A percentile compares a stretch with the other conserved stretches of the same genome.
These are phyloP conservation scores for Acanthamoeba triangularis DNA, from an alignment of 208 protist genomes.

Conservation along the genomic window DNA sequence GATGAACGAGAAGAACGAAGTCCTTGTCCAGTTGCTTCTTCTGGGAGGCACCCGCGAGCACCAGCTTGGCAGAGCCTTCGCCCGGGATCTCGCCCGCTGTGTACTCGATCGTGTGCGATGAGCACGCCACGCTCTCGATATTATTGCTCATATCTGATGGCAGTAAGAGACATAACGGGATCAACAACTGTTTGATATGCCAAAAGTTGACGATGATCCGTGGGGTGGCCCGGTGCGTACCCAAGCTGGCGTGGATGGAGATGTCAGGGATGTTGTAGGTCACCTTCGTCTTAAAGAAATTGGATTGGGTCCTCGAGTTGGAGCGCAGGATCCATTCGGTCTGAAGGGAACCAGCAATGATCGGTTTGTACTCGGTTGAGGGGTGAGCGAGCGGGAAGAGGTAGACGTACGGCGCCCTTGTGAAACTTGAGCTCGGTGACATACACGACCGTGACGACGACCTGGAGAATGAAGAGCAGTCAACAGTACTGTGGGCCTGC, in stretches of 20 bases:
- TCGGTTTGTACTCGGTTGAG: not conserved
- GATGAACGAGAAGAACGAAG: not conserved
- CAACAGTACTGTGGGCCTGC: not conserved
- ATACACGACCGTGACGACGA: slow-evolving; percentile 63
- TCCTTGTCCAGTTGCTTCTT: slow-evolving; percentile 37
- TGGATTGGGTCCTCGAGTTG: not conserved
- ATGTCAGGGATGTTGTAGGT: slow-evolving; percentile 47
- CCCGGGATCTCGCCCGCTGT: not conserved
- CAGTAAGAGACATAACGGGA: not conserved
- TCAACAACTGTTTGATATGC: not conserved
- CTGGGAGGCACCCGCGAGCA: not conserved
- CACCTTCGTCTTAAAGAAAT: slow-evolving; percentile 8
- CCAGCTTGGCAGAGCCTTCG: slow-evolving; percentile 13
- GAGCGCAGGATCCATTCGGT: slow-evolving; percentile 41
- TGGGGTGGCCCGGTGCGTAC: not conserved
- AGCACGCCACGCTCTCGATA: not conserved
- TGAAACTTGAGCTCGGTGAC: slow-evolving; percentile 57
- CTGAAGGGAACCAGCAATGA: not conserved
- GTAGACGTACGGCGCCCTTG: slow-evolving; percentile 22
- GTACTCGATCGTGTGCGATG: slow-evolving; percentile 30
- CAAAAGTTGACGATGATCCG: not conserved
- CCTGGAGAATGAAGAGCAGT: not conserved
- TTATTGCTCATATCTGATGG: not conserved
- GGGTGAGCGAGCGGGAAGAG: not conserved
- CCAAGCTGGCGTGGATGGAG: slow-evolving; percentile 30